Evolutionary conservation across 1,139 yeast genomes (phyloP), one percentile per base, ranked within the genome.

Genomic region (Taphrina confusa): DNA sequence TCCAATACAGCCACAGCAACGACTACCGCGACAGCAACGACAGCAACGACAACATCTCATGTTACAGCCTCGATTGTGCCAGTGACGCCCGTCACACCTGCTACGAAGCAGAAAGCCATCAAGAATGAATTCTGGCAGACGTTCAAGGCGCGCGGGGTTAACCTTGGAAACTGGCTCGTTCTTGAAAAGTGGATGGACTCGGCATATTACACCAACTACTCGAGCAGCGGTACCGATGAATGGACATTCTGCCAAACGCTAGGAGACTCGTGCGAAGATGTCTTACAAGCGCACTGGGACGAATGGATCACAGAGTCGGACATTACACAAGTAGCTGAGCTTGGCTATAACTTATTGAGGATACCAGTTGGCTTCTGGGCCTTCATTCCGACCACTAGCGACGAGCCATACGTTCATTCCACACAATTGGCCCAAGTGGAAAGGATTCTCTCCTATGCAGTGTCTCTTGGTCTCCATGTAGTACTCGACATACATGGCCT

Each of bases 301-400:
- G 75, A 84, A 1, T 90, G 87, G 82, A 82, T 83, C 69, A 82
- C 84, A 3, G 95, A 87, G 69, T 72, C 75, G 27, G 95, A 90
- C 69, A 83, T 90, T 67, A 66, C 73, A 46, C 76, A 79, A 62
- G 87, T 90, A 60, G 78, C 80, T 25, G 71, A 70, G n/a, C 80
- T 81, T 57, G 97, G 96, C 0, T 79, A 89, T 64, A 90, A 90
- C 73, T 78, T 85, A 64, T 95, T 89, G 33, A 80, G 96, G 67
- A 85, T 90, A 62, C 96, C 97, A 12, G 82, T 87, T 65, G 96
- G 96, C 11, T 89, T 90, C 75, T 90, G 97, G 97, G 95, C 96
- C 1, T 87, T 86, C 71, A 28, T 54, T 3, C 74, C 78, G 56
- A 74, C 78, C 47, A 73, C 80, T 63, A 78, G 76, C 16, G 75